Conservation (phyloP, 1,139 yeast genomes). For the Nematodospora anomalae region DNA sequence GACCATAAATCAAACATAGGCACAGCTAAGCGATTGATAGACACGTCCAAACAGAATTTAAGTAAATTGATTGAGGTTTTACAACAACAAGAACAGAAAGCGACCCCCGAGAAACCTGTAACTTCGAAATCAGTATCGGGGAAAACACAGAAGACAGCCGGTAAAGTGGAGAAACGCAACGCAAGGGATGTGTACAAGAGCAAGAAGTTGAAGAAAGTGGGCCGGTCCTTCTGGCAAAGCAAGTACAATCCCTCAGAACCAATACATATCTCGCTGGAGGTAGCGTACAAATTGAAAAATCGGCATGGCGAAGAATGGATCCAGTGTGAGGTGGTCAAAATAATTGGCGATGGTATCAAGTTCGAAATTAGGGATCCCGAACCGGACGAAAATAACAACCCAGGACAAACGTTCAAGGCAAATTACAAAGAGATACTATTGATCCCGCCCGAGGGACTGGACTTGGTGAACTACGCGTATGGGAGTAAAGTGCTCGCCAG, state of each 20-base stretch:
- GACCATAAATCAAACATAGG: slow-evolving; percentile 60
- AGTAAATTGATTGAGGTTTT: slow-evolving; percentile 31
- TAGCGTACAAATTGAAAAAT: slow-evolving; percentile 77
- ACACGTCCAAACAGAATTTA: slow-evolving; percentile 42
- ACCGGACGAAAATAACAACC: slow-evolving; percentile 90
- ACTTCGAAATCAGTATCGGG: slow-evolving; percentile 5
- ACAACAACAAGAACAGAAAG: slow-evolving; percentile 17
- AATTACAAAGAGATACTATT: slow-evolving; percentile 75
- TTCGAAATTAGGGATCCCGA: slow-evolving; percentile 95
- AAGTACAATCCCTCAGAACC: slow-evolving; percentile 62
- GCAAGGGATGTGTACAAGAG: slow-evolving; percentile 7
- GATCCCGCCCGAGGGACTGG: slow-evolving; percentile 54
- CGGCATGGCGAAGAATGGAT: slow-evolving; percentile 89
- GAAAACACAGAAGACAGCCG: neutral
- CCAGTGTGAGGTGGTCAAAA: slow-evolving; percentile 84
- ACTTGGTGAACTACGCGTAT: slow-evolving; percentile 59
- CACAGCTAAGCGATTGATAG: slow-evolving; percentile 50
- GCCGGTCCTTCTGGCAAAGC: slow-evolving; percentile 43
- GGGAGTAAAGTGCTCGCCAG: slow-evolving; percentile 87
- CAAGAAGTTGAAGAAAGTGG: slow-evolving; percentile 28
- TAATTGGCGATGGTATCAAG: slow-evolving; percentile 72
- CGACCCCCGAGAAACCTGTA: slow-evolving; percentile 8
- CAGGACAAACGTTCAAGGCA: slow-evolving; percentile 86
- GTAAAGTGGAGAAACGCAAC: slow-evolving; percentile 5
- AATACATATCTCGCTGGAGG: slow-evolving; percentile 71